These are phyloP conservation scores for Monascus ruber DNA, from an alignment of 2,329 filamentous ascomycete species.

Conservation along the genomic window DNA sequence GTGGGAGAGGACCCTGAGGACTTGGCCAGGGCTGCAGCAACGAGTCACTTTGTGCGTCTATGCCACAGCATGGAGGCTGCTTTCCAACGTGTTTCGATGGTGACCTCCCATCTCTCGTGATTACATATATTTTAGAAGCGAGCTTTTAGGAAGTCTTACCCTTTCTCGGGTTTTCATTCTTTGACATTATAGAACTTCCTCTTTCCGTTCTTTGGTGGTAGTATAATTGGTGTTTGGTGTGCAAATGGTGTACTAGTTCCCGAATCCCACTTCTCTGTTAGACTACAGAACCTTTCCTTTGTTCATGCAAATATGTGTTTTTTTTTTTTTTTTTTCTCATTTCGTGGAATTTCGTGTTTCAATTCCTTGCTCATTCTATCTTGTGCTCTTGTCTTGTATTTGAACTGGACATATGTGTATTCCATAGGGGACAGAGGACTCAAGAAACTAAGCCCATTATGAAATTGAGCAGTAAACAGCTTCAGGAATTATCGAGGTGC, in stretches of 20 bases:
- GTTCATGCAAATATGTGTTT: not conserved
- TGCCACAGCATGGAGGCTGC: conserved; percentile 32
- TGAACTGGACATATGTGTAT: not conserved
- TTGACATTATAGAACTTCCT: conserved; percentile 12
- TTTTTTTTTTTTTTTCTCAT: not conserved
- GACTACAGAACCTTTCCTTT: conserved; percentile 10
- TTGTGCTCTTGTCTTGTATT: not conserved
- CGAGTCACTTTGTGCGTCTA: conserved; percentile 24
- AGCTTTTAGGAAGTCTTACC: conserved; percentile 9
- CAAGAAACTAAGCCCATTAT: no score
- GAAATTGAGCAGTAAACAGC: no score
- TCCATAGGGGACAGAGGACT: no score
- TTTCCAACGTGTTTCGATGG: conserved; percentile 28
- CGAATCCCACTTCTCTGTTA: conserved; percentile 4
- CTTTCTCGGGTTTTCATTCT: conserved; percentile 7
- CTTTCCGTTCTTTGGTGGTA: conserved; percentile 4
- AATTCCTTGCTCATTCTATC: not conserved
- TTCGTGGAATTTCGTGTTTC: not conserved
- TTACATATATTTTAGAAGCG: conserved; percentile 11
- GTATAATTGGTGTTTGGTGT: not conserved
- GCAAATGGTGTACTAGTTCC: conserved; percentile 2
- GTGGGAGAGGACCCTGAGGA: conserved; percentile 30
- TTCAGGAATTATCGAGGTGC: no score
- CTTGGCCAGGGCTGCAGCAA: conserved; percentile 11
- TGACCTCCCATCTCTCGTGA: conserved; percentile 31